Percentiles rank a stretch among this genome's conserved stretches.
phyloP scores from a whole-genome alignment of 306 rosid genomes.

The Cucurbita ficifolia region DNA sequence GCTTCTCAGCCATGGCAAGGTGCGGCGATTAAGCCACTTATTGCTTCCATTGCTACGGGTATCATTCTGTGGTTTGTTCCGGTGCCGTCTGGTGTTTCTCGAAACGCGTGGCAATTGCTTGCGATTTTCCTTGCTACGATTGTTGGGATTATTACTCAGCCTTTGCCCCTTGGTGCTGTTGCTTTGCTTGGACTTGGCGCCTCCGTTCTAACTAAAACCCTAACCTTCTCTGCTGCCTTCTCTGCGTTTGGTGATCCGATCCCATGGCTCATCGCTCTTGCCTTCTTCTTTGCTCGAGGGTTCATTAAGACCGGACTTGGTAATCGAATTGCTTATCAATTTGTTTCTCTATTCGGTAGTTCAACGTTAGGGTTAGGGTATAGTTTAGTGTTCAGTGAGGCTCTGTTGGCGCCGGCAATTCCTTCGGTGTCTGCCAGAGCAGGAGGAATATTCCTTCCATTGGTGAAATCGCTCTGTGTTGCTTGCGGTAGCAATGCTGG shows the following conservation, averaged over 20 bases:
- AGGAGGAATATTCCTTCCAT: conserved; percentile 82
- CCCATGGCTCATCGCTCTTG: conserved; percentile 90
- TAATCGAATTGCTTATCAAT: conserved; percentile 78
- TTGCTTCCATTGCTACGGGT: conserved; percentile 72
- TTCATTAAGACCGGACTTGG: conserved; percentile 94
- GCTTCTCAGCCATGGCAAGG: conserved; percentile 69
- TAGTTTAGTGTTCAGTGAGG: conserved; percentile 91
- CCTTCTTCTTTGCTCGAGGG: conserved; percentile 92
- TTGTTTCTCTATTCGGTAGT: conserved; percentile 82
- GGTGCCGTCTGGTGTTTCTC: conserved; percentile 60
- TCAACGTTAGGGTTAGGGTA: conserved; percentile 89
- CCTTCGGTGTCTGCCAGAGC: conserved; percentile 94
- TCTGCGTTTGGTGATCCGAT: conserved; percentile 94
- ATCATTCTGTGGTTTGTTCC: conserved; percentile 73
- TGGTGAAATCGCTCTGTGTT: conserved; percentile 76
- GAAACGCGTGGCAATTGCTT: conserved; percentile 75
- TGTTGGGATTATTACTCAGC: conserved; percentile 87
- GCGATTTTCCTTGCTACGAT: conserved; percentile 86
- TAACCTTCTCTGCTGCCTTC: conserved; percentile 75
- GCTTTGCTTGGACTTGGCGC: conserved; percentile 79
- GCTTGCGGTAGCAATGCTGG: conserved; percentile 94
- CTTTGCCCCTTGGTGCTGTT: conserved; percentile 87
- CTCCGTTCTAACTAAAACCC: conserved; percentile 74
- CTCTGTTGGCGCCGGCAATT: conserved; percentile 81
- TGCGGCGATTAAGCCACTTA: conserved; percentile 60